Base-by-base conservation (phyloP, 1,139 yeast species). In the Candida dubliniensis region DNA sequence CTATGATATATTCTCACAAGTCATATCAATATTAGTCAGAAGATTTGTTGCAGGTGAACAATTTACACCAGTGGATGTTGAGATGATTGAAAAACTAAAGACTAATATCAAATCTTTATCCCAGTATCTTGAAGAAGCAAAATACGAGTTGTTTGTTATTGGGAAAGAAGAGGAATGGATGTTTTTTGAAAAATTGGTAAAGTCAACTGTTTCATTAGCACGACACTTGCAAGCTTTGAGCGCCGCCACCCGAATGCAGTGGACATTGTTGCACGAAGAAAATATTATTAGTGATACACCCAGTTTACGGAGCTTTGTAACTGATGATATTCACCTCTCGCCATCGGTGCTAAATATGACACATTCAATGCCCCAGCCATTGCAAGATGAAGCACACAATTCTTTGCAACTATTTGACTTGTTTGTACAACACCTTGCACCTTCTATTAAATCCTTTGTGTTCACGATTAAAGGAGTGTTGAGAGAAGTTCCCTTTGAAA, bases 361-460 rank as follows among this genome's bases (percentile, higher is more conserved):
- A 1, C 63, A 65, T 8, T 71, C 44, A 65, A 82, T 0, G 61
- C 67, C 23, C 6, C 40, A 31, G 14, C 36, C 41, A 2, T 13
- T 41, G 9, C 18, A 26, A 2, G 23, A 45, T 8, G 48, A 47
- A 15, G 43, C 41, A 3, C 47, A 46, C 31, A 39, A 46, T 15
- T 46, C 54, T 8, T 34, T 45, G 14, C 84, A 81, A 52, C 64
- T 86, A 15, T 85, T 85, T 60, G 82, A 81, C 44, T 58, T 84
- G 36, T 87, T 87, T 60, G 81, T 84, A 2, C 76, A 76, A 51
- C 75, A 82, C 53, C 67, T 87, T 40, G 87, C 91, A 0, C 95
- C 95, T 0, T 82, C 91, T 0, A 76, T 85, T 61, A 79, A 80
- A 55, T 81, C 89, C 2, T 80, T 83, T 50, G 74, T 81, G 1